phyloP scores from a whole-genome alignment of 1,139 yeast genomes.

The Suhomyces chickasaworum region DNA sequence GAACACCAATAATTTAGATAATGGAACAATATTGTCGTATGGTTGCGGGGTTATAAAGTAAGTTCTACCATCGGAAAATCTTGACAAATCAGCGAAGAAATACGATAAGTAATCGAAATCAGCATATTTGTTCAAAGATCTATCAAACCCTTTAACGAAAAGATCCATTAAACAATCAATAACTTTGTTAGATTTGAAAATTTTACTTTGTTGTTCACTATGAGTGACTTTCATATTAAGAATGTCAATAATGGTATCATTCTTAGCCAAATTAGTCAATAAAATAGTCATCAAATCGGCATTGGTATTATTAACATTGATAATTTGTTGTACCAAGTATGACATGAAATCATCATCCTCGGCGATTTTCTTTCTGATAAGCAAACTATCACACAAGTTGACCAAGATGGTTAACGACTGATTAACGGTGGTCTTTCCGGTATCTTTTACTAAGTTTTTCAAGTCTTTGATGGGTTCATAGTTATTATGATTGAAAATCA shows the following conservation, averaged over 20 bases:
- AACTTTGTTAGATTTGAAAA: conserved; percentile 60
- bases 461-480: conserved; percentile 75
- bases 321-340: conserved; percentile 54
- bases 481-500: conserved; percentile 69
- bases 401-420: conserved; percentile 80
- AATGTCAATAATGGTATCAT: conserved; percentile 59
- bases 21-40: conserved; percentile 78
- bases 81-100: conserved; percentile 87
- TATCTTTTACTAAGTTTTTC: conserved; percentile 55
- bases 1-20: conserved; percentile 78
- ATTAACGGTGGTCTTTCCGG: conserved; percentile 56
- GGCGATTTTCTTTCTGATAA: conserved; percentile 64
- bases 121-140: conserved; percentile 70
- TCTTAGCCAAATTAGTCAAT: conserved; percentile 81
- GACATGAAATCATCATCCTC: conserved; percentile 63
- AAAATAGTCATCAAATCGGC: conserved; percentile 86
- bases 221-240: conserved; percentile 50
- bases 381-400: conserved; percentile 73
- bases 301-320: conserved; percentile 59
- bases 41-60: conserved; percentile 72
- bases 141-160: conserved; percentile 82
- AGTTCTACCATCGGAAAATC: conserved; percentile 67
- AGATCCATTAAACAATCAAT: conserved; percentile 87
- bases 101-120: conserved; percentile 81
- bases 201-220: conserved; percentile 30